Evolutionary conservation across 1,284 basidiomycete species (phyloP).

Genomic region (Cutaneotrichosporon cyanovorans): DNA sequence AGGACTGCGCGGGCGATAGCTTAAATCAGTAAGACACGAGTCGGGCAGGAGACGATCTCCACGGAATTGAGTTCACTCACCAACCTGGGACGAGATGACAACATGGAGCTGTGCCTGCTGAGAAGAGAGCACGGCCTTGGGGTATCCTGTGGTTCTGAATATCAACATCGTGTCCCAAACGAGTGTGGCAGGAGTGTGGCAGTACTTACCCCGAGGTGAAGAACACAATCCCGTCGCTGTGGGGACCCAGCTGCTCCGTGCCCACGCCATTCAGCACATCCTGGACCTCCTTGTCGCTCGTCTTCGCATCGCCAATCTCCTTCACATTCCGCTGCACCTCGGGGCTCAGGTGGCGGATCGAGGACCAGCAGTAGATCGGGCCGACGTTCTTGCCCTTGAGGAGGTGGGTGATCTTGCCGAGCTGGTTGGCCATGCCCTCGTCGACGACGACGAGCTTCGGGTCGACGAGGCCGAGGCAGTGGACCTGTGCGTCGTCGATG

Average conservation of each 20-base stretch:
- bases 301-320: neutral
- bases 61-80: neutral
- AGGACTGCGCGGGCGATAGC: conserved; percentile 1
- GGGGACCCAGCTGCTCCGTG: conserved; percentile 23
- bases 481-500: conserved; percentile 20
- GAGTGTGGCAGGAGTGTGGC: too few relatives aligned
- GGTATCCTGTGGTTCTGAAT: conserved; percentile 19
- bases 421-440: conserved; percentile 21
- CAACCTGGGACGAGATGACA: conserved; percentile 1
- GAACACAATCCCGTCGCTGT: conserved; percentile 40
- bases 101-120: conserved; percentile 17
- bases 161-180: neutral
- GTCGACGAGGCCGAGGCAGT: conserved; percentile 23
- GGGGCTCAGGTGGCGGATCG: neutral
- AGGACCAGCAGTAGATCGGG: conserved; percentile 8
- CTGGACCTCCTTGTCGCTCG: neutral
- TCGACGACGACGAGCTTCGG: conserved; percentile 31
- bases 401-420: conserved; percentile 8
- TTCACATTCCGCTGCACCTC: neutral
- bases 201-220: conserved; percentile 24
- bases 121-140: conserved; percentile 38
- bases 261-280: conserved; percentile 9
- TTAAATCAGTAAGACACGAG: neutral
- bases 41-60: conserved; percentile 14
- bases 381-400: conserved; percentile 4